phyloP scores from a whole-genome alignment of 805 yeast genomes.

The Yueomyces sp. region DNA sequence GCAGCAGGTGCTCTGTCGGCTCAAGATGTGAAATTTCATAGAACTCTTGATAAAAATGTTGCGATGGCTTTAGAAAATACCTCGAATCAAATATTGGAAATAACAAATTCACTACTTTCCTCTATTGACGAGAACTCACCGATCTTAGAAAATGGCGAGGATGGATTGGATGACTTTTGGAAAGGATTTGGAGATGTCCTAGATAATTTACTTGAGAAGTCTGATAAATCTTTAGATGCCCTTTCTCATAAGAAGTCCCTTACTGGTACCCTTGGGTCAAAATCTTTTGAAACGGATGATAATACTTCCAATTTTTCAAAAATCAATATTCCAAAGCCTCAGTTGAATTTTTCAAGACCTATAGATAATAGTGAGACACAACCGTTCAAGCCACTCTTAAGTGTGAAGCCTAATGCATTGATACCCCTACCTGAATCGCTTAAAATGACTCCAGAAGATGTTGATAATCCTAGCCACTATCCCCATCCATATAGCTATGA shows the following conservation, averaged over 20 bases:
- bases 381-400: slow-evolving; percentile 70
- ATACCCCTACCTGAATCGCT: slow-evolving; percentile 41
- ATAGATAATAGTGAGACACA: slow-evolving; percentile 54
- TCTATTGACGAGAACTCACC: slow-evolving; percentile 25
- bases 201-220: slow-evolving; percentile 62
- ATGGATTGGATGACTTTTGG: slow-evolving; percentile 42
- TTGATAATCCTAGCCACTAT: slow-evolving; percentile 43
- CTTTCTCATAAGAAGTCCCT: slow-evolving; percentile 12
- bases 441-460: slow-evolving; percentile 25
- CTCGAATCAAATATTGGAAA: slow-evolving; percentile 29
- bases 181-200: slow-evolving; percentile 43
- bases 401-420: slow-evolving; percentile 59
- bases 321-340: slow-evolving; percentile 46
- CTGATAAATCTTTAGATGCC: slow-evolving; percentile 55
- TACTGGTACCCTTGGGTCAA: slow-evolving; percentile 23
- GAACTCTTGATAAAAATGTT: slow-evolving; percentile 41
- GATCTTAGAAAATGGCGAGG: slow-evolving; percentile 25
- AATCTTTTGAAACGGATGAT: slow-evolving; percentile 2
- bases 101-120: slow-evolving; percentile 34
- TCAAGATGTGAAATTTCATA: slow-evolving; percentile 68
- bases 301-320: slow-evolving; percentile 15
- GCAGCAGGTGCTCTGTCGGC: slow-evolving; percentile 58
- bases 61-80: slow-evolving; percentile 28
- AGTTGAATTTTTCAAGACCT: slow-evolving; percentile 38
- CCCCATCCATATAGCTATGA: slow-evolving; percentile 74